Base-by-base conservation (phyloP, 306 rosid genomes). In the Oxytropis ochrocephala region DNA sequence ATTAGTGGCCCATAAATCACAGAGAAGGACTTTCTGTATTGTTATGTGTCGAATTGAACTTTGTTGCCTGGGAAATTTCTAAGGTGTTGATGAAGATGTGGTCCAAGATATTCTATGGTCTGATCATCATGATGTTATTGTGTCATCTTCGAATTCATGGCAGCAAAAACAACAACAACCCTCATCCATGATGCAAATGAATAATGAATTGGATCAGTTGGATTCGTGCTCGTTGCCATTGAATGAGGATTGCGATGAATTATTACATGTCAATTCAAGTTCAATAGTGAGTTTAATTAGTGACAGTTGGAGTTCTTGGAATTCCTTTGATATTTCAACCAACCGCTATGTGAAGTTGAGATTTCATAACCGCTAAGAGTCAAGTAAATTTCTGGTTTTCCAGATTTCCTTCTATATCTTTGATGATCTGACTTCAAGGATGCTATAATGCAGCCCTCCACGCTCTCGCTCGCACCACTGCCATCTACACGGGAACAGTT, bases 261-360 rank as follows among this genome's bases (percentile, higher is more conserved):
- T 60, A 19, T 51, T 76, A 50, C 81, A 68, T n/a, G 8, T 68
- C 8, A 35, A 8, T 57, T 63, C 81, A 8, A 32, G 75, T 41
- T 57, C 80, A 6, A 35, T 75, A 3, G 24, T 44, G 36, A 78
- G 75, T 68, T 47, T 54, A 10, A 52, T 81, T 1, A 57, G 3
- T 8, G 88, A 84, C 21, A 68, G 70, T 39, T 89, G 93, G 90
- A 71, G 33, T 44, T 53, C 53, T 70, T 89, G 96, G 96, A 35
- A 79, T 68, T 78, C 84, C 73, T 85, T 82, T 11, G 96, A 90
- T 79, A 69, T 84, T 73, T 77, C 90, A 6, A 73, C 82, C 11
- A 70, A n/a, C n/a, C n/a, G n/a, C n/a, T n/a, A n/a, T n/a, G n/a
- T n/a, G n/a, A n/a, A n/a, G n/a, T n/a, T n/a, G n/a, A n/a, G n/a